A percentile compares a stretch with the other conserved stretches of the same genome.
phyloP scores from a whole-genome alignment of 2,329 filamentous ascomycete species.

The Davidsoniella eucalypti region DNA sequence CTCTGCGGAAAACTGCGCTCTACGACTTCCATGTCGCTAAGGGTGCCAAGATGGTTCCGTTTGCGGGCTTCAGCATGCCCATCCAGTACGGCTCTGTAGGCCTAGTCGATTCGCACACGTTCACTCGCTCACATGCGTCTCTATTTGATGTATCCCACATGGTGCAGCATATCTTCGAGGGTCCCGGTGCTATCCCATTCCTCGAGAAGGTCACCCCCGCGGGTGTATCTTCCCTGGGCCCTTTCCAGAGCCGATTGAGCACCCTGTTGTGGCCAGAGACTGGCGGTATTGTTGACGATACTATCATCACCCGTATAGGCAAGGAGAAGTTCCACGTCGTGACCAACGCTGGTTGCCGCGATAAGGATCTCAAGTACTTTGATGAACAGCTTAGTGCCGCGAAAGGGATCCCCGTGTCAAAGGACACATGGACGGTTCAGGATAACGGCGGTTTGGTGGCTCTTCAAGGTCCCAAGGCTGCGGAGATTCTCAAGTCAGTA shows the following conservation, averaged over 20 bases:
- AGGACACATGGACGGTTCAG: slow-evolving; percentile 51
- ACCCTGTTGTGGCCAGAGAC: slow-evolving; percentile 61
- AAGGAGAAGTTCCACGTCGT: slow-evolving; percentile 75
- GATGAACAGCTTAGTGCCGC: slow-evolving; percentile 48
- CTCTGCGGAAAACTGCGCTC: slow-evolving; percentile 50
- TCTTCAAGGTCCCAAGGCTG: slow-evolving; percentile 70
- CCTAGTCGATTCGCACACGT: slow-evolving; percentile 72
- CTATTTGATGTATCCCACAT: slow-evolving; percentile 96
- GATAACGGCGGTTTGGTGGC: slow-evolving; percentile 66
- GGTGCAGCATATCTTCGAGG: slow-evolving; percentile 77
- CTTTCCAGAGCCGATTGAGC: slow-evolving; percentile 66
- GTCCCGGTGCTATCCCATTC: slow-evolving; percentile 64
- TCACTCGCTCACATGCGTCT: slow-evolving; percentile 74
- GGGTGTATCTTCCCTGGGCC: slow-evolving; percentile 44
- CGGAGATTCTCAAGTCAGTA: slow-evolving; percentile 47
- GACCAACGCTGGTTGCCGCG: slow-evolving; percentile 81
- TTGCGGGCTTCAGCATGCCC: slow-evolving; percentile 84
- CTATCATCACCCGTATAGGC: slow-evolving; percentile 68
- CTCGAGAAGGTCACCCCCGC: slow-evolving; percentile 74
- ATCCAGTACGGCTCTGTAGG: slow-evolving; percentile 68
- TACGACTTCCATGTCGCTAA: slow-evolving; percentile 62
- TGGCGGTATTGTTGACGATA: slow-evolving; percentile 90
- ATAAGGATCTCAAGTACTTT: slow-evolving; percentile 74
- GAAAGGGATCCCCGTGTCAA: slow-evolving; percentile 32
- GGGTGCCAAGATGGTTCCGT: slow-evolving; percentile 91